Percentiles rank a stretch among this genome's conserved stretches.
Conservation (phyloP, 495 filamentous ascomycete species). For the Penicillium mononematosum region DNA sequence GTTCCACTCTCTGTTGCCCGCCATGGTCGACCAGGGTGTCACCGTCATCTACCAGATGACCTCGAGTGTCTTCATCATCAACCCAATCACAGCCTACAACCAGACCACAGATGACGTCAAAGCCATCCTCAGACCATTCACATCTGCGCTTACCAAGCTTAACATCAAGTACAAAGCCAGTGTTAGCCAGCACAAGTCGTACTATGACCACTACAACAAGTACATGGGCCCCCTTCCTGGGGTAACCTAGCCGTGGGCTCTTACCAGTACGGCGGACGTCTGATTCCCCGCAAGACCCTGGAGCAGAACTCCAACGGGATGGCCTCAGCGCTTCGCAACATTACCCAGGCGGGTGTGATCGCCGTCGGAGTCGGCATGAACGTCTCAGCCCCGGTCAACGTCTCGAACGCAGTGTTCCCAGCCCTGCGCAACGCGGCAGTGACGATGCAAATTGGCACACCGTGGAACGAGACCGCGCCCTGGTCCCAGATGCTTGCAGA, state of each 20-base stretch:
- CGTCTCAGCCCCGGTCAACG: constrained; percentile 40
- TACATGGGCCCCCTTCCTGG: constrained; percentile 40
- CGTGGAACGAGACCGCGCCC: constrained; percentile 47
- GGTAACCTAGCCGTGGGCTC: constrained; percentile 45
- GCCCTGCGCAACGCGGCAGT: constrained; percentile 55
- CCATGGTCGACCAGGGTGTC: constrained; percentile 51
- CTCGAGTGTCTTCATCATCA: constrained; percentile 43
- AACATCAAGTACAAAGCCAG: constrained; percentile 28
- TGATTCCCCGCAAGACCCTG: constrained; percentile 53
- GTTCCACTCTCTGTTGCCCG: constrained; percentile 47
- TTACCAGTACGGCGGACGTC: constrained; percentile 57
- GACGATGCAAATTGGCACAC: constrained; percentile 40
- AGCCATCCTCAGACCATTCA: constrained; percentile 34
- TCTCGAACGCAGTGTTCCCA: constrained; percentile 54
- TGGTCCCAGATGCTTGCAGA: constrained; percentile 41
- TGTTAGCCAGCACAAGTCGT: constrained; percentile 38
- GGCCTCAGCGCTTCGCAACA: constrained; percentile 34
- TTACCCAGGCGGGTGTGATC: constrained; percentile 41
- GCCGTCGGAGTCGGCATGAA: constrained; percentile 49
- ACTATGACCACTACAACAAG: constrained; percentile 50
- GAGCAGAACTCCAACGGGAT: constrained; percentile 46
- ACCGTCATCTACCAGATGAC: constrained; percentile 51
- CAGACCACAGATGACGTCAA: constrained; percentile 30
- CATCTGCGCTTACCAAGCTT: constrained; percentile 26
- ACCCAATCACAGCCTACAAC: constrained; percentile 41